Evolutionary conservation across 345 rosid genomes (phyloP), one percentile per base, ranked within the genome.

Genomic region (Linum trigynum): DNA sequence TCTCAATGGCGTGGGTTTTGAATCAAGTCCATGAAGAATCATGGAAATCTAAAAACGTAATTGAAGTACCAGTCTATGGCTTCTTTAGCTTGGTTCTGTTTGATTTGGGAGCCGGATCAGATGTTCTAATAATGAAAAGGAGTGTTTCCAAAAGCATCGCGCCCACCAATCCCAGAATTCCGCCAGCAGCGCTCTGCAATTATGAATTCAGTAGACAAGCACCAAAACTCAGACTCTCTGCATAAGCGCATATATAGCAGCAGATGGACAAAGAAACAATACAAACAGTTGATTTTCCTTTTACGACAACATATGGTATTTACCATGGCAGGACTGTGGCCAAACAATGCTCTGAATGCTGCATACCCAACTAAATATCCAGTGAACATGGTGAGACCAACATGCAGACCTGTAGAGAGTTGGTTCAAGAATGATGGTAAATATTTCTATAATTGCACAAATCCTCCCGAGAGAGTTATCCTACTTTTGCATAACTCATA

Each of bases 71-170:
- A 23, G 39, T 41, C 81, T 84, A 92, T 59, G 80, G 95, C 80
- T 87, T 92, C 85, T 89, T 90, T 69, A 72, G 59, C 65, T 72
- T 78, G 10, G 92, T 80, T 55, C 78, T 81, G 45, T 55, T 79
- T 69, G 11, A 78, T 70, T 62, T 72, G 63, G 55, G 64, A 70
- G 77, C 86, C 72, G 64, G 86, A 72, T 58, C 74, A 32, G 96
- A 83, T 65, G 83, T 85, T 78, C 85, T 83, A 15, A 92, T 86
- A 6, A 92, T 85, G 79, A 90, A 92, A 55, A 90, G 83, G 74
- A 92, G 81, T 3, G 96, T 92, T 72, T 92, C 98, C 38, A 92
- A 81, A 40, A 92, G 94, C 98, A 92, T 92, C 42, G 84, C 96
- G 7, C 72, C 42, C 72, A 92, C 98, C 72, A 92, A 68, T 65